Conservation (phyloP, 441 rosid genomes). For the Populus hybrid region DNA sequence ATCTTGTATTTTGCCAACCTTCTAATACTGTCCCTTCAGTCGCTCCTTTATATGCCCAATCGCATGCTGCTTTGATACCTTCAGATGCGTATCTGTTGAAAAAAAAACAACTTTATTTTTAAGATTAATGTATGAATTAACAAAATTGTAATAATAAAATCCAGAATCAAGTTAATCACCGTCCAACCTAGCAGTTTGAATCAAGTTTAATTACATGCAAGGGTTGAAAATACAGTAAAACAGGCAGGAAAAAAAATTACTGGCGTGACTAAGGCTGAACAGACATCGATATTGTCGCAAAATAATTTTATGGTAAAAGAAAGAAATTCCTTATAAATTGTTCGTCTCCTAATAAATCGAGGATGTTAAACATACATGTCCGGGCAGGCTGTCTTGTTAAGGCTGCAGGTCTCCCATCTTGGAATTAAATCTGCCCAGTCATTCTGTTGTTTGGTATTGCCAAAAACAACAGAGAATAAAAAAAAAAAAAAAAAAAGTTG, state of each 20-base stretch:
- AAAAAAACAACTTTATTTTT: neutral
- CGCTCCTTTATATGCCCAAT: constrained; percentile 82
- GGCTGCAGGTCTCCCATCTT: constrained; percentile 64
- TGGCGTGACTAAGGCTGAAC: no score
- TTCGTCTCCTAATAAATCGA: neutral
- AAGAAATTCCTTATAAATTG: neutral
- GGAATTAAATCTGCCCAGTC: constrained; percentile 60
- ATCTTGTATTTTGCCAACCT: constrained; percentile 35
- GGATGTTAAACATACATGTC: constrained; percentile 42
- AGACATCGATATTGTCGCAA: neutral
- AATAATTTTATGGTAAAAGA: neutral
- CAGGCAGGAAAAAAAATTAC: no score
- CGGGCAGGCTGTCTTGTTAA: constrained; percentile 51
- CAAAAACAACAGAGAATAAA: neutral
- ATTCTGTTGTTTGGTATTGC: constrained; percentile 31
- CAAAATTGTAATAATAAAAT: neutral
- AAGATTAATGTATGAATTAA: neutral
- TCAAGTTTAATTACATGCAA: neutral
- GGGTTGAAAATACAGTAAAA: no score
- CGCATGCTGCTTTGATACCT: constrained; percentile 76
- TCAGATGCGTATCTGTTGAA: constrained; percentile 70
- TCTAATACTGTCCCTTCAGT: constrained; percentile 50
- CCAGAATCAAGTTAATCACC: neutral
- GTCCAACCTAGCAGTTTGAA: neutral
- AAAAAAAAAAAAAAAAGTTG: neutral